These are phyloP conservation scores for Whalleya microplaca DNA, from an alignment of 2,329 filamentous ascomycete genomes.

Conservation along the genomic window DNA sequence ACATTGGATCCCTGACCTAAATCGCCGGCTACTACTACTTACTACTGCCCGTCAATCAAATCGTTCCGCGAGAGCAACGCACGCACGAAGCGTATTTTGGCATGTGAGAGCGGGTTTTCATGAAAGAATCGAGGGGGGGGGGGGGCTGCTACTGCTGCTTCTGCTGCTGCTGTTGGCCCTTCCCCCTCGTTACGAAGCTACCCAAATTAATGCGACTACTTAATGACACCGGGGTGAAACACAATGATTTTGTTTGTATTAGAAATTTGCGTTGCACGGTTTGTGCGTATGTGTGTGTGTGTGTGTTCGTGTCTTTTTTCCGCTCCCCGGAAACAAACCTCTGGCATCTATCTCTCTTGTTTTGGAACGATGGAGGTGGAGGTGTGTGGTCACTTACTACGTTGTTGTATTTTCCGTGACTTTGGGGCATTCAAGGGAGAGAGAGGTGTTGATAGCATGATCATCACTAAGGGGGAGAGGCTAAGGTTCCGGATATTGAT, in stretches of 20 bases:
- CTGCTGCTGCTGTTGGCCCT: conserved; percentile 1
- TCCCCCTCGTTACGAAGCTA: conserved; percentile 19
- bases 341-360: background rate
- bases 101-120: conserved; percentile 23
- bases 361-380: too few species aligned
- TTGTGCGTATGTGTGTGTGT: background rate
- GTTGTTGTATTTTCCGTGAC: too few species aligned
- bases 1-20: conserved; percentile 31
- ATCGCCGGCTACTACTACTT: conserved; percentile 14
- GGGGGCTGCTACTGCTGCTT: too few species aligned
- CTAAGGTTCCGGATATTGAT: too few species aligned
- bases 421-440: too few species aligned
- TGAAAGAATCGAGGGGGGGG: conserved; percentile 19
- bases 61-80: conserved; percentile 26
- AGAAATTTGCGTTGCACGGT: conserved; percentile 25
- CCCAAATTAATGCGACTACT: conserved; percentile 31
- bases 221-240: conserved; percentile 30
- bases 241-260: conserved; percentile 33
- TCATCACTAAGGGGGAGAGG: too few species aligned
- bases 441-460: too few species aligned
- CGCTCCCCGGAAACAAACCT: too few species aligned
- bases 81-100: conserved; percentile 13
- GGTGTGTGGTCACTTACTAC: too few species aligned
- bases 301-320: too few species aligned
- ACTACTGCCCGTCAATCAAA: conserved; percentile 11